phyloP scores from a whole-genome alignment of 345 rosid genomes.

The Eucalyptus erythrocorys region DNA sequence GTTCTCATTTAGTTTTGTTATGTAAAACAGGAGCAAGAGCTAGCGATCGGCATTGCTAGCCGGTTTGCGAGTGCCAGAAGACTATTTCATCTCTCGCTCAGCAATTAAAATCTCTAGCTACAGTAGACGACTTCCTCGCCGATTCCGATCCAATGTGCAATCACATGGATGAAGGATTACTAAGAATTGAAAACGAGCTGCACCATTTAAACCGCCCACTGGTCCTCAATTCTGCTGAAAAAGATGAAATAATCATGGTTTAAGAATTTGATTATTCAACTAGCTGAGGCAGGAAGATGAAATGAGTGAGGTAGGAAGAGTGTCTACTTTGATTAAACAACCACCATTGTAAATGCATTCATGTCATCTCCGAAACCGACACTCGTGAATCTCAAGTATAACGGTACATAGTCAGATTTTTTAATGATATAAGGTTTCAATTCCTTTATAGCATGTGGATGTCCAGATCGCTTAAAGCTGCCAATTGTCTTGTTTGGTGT shows the following conservation, averaged over 20 bases:
- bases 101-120: constrained; percentile 51
- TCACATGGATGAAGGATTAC: background rate
- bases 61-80: constrained; percentile 81
- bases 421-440: background rate
- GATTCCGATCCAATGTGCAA: no score
- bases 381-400: background rate
- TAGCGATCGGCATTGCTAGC: constrained; percentile 51
- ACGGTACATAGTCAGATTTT: background rate
- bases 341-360: background rate
- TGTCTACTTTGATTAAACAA: background rate
- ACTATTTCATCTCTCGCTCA: constrained; percentile 65
- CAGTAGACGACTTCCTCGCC: constrained; percentile 42
- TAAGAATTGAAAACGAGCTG: background rate
- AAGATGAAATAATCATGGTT: background rate
- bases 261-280: background rate
- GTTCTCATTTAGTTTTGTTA: no score
- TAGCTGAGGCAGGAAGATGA: background rate
- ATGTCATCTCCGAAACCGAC: background rate
- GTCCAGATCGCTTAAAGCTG: background rate
- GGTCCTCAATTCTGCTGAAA: background rate
- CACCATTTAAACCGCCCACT: no score
- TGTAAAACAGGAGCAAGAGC: no score
- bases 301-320: background rate
- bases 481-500: no score
- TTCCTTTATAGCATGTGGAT: background rate